A percentile compares a stretch with the other conserved stretches of the same genome.
These are phyloP conservation scores for Mortierella sp. DNA, from an alignment of 371 early-diverging fungal genomes.

Conservation along the genomic window DNA sequence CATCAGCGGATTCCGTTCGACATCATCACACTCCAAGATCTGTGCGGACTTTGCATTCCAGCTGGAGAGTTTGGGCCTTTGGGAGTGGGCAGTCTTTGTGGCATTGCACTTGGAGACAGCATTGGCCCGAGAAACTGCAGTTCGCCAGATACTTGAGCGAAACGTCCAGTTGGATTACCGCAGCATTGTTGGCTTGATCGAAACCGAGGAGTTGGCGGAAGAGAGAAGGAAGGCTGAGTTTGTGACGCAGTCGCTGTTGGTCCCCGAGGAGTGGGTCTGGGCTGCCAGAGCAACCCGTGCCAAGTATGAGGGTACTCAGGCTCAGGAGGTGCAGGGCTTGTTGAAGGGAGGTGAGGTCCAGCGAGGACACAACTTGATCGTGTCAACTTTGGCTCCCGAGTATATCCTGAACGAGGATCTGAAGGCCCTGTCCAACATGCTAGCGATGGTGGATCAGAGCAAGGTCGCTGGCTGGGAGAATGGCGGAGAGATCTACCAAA, in stretches of 20 bases:
- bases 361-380: constrained; percentile 59
- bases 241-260: constrained; percentile 60
- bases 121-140: constrained; percentile 8
- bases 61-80: constrained; percentile 76
- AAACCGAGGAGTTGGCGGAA: constrained; percentile 10
- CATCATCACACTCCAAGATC: constrained; percentile 52
- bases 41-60: constrained; percentile 67
- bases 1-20: constrained; percentile 62
- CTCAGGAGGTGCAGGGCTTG: constrained; percentile 66
- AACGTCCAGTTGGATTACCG: constrained; percentile 18
- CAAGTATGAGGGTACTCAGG: constrained; percentile 66
- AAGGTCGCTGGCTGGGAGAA: constrained; percentile 47
- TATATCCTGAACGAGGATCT: constrained; percentile 60
- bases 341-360: constrained; percentile 58
- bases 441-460: constrained; percentile 45
- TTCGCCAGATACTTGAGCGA: constrained; percentile 35
- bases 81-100: constrained; percentile 80
- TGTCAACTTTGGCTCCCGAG: constrained; percentile 63
- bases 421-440: constrained; percentile 20
- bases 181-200: neutral
- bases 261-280: constrained; percentile 74
- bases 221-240: constrained; percentile 57
- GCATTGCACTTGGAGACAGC: constrained; percentile 47
- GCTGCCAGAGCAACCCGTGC: constrained; percentile 73
- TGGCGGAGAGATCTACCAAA: constrained; percentile 53